phyloP scores from a whole-genome alignment of 768 basidiomycete species.

The Mycena pura region DNA sequence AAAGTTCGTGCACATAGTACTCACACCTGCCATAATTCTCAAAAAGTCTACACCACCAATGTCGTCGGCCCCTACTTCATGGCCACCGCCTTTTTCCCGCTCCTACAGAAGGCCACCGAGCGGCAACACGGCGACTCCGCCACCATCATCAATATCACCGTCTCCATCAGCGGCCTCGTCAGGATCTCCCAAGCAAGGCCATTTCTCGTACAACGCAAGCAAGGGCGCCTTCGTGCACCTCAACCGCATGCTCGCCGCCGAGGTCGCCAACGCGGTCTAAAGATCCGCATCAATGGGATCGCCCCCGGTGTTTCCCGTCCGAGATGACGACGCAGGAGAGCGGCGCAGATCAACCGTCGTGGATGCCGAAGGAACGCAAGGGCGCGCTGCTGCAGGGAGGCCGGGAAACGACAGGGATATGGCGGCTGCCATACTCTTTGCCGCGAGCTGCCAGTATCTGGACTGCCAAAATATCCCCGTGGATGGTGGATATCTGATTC shows the following conservation, averaged over 20 bases:
- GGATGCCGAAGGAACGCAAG: constrained; percentile 1
- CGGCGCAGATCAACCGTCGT: constrained; percentile 9
- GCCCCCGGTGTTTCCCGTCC: constrained; percentile 34
- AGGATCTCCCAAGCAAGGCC: background rate
- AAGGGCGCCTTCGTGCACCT: constrained; percentile 39
- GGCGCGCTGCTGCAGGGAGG: background rate
- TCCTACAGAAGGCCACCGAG: constrained; percentile 32
- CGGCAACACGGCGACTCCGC: constrained; percentile 20
- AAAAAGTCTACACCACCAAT: constrained; percentile 18
- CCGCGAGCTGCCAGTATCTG: constrained; percentile 4
- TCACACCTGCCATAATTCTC: too few relatives aligned
- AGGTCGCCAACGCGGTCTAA: constrained; percentile 27
- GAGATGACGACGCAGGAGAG: constrained; percentile 28
- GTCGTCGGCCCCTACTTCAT: constrained; percentile 34
- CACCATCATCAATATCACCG: constrained; percentile 37
- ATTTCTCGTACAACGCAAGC: constrained; percentile 37
- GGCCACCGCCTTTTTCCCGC: constrained; percentile 35
- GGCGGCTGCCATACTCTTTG: constrained; percentile 8
- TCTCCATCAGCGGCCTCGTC: constrained; percentile 4
- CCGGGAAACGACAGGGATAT: constrained; percentile 7
- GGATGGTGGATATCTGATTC: constrained; percentile 10
- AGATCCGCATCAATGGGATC: constrained; percentile 37
- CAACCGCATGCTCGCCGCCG: constrained; percentile 33
- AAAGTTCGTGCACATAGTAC: too few relatives aligned
- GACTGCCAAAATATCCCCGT: constrained; percentile 1